Evolutionary conservation across 2,329 filamentous ascomycete genomes (phyloP).

Genomic region (Hypoxylon sp.): DNA sequence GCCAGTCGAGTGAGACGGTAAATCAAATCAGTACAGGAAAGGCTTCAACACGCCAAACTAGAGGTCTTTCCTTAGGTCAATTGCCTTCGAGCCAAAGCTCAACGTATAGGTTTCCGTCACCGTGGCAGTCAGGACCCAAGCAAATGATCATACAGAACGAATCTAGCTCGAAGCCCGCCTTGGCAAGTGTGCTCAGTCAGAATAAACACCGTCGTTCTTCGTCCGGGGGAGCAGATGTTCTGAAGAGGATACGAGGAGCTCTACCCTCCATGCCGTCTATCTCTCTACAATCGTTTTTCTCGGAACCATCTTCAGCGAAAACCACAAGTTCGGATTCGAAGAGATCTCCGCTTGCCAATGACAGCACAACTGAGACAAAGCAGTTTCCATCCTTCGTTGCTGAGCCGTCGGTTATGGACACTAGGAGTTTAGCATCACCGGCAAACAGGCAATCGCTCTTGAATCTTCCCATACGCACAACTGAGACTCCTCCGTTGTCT

Average conservation of each 20-base stretch:
- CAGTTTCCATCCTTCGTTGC: constrained; percentile 29
- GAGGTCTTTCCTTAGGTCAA: constrained; percentile 52
- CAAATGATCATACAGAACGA: constrained; percentile 55
- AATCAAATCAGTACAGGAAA: constrained; percentile 15
- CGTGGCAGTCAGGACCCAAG: constrained; percentile 62
- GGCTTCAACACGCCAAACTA: constrained; percentile 44
- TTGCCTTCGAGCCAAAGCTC: constrained; percentile 46
- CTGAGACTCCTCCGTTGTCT: constrained; percentile 34
- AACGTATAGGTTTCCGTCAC: constrained; percentile 51
- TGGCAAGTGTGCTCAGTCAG: constrained; percentile 65
- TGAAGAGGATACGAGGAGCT: constrained; percentile 70
- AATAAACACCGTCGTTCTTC: constrained; percentile 65
- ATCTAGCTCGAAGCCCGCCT: constrained; percentile 55
- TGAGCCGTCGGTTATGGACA: constrained; percentile 14
- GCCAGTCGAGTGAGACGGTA: constrained; percentile 22
- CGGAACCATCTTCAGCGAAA: constrained; percentile 54
- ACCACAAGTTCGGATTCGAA: constrained; percentile 43
- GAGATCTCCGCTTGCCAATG: constrained; percentile 43
- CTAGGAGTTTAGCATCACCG: constrained; percentile 28
- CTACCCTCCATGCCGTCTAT: constrained; percentile 70
- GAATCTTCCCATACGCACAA: constrained; percentile 22
- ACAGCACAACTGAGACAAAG: constrained; percentile 43
- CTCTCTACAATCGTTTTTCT: constrained; percentile 64
- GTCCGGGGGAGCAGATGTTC: constrained; percentile 70
- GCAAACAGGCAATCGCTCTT: constrained; percentile 30